Conservation (phyloP, 805 yeast genomes). For the Candida dajiaensis region DNA sequence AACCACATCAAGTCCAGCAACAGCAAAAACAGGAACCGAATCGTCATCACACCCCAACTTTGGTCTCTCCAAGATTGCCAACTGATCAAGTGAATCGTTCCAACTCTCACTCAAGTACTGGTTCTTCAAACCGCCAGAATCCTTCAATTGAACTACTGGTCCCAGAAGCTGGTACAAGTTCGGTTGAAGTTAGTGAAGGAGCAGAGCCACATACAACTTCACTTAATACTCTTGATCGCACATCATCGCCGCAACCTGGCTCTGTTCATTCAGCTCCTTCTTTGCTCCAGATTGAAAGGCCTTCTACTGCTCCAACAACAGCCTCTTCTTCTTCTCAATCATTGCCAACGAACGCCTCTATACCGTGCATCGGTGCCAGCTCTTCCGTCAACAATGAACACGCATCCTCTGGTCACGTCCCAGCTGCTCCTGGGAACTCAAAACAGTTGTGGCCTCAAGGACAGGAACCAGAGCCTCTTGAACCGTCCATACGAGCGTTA, state of each 20-base stretch:
- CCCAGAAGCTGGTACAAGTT: background rate
- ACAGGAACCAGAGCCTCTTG: background rate
- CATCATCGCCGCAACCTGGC: background rate
- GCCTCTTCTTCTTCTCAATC: background rate
- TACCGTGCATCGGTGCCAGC: background rate
- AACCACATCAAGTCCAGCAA: background rate
- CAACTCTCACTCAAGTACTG: background rate
- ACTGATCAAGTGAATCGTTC: background rate
- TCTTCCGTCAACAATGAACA: background rate
- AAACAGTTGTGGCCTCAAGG: background rate
- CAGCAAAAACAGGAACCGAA: background rate
- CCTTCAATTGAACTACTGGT: background rate
- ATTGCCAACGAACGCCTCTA: background rate
- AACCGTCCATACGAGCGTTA: background rate
- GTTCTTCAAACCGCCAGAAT: background rate
- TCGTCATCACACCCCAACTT: background rate
- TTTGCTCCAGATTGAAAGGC: background rate
- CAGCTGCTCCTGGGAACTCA: background rate
- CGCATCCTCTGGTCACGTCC: background rate
- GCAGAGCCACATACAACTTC: no score
- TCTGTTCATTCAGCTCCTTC: background rate
- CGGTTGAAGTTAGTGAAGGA: background rate
- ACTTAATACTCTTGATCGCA: no score
- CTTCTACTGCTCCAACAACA: background rate
- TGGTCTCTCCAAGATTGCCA: background rate